These are phyloP conservation scores for Crucibulum laeve DNA, from an alignment of 768 basidiomycete genomes.

Conservation along the genomic window DNA sequence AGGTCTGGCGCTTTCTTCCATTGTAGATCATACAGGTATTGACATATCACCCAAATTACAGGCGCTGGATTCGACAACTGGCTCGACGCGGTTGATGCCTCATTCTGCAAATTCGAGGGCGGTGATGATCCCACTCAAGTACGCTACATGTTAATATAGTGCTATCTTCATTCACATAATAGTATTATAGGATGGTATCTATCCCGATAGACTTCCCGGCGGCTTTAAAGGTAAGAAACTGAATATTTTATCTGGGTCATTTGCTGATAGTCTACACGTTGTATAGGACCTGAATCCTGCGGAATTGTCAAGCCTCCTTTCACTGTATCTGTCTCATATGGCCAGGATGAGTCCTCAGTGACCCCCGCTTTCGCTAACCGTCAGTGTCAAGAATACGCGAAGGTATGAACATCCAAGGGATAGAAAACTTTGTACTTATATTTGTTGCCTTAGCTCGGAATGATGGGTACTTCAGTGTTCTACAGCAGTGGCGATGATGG, in stretches of 20 bases:
- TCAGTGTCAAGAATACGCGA: constrained; percentile 32
- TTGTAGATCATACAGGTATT: background rate
- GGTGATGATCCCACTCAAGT: constrained; percentile 33
- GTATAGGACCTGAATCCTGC: constrained; percentile 30
- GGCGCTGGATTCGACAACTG: constrained; percentile 46
- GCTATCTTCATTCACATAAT: background rate
- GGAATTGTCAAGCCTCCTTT: constrained; percentile 30
- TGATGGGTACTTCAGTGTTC: constrained; percentile 51
- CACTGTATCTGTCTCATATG: constrained; percentile 30
- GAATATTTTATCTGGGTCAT: constrained; percentile 16
- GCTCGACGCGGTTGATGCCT: constrained; percentile 41
- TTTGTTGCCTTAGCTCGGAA: constrained; percentile 1
- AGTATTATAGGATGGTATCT: constrained; percentile 21
- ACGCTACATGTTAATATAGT: constrained; percentile 1
- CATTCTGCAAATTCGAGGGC: constrained; percentile 42
- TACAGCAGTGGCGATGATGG: constrained; percentile 61
- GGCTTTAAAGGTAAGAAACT: constrained; percentile 25
- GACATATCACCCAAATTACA: constrained; percentile 9
- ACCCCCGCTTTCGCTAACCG: constrained; percentile 25
- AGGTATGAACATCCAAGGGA: constrained; percentile 6
- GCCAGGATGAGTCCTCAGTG: constrained; percentile 27
- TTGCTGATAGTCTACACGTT: constrained; percentile 10
- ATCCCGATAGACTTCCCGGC: constrained; percentile 19
- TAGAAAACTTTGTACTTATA: background rate
- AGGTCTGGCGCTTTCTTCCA: constrained; percentile 18